Conservation (phyloP, 1,284 basidiomycete species). For the Trichosporon sp. region DNA sequence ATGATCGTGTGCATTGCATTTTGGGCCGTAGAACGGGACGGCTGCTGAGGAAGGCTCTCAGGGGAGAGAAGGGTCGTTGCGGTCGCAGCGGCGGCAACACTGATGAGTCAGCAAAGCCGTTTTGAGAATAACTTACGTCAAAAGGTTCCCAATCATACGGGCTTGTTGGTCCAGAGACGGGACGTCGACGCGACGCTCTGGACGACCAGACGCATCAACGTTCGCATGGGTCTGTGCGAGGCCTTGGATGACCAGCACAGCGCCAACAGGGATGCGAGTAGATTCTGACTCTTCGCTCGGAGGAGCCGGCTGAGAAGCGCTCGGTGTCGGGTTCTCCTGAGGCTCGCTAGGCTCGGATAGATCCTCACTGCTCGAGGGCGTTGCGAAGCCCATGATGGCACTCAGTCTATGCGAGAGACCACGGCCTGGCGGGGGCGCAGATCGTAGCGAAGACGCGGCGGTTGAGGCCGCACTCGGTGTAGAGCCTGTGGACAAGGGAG, state of each 20-base stretch:
- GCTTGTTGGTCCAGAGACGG: conserved; percentile 39
- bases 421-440: neutral
- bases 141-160: conserved; percentile 42
- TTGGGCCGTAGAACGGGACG: conserved; percentile 22
- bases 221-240: conserved; percentile 41
- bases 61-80: conserved; percentile 40
- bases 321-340: neutral
- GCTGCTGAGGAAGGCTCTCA: conserved; percentile 13
- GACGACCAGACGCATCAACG: conserved; percentile 7
- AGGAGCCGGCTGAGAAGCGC: neutral
- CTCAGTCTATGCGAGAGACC: conserved; percentile 15
- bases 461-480: neutral
- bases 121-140: conserved; percentile 33
- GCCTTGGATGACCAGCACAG: conserved; percentile 46
- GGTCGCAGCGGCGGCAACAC: conserved; percentile 44
- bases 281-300: neutral
- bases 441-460: neutral
- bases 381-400: conserved; percentile 21
- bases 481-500: neutral
- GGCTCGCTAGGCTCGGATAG: neutral
- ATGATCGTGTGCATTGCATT: conserved; percentile 37
- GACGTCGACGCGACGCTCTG: conserved; percentile 10
- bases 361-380: conserved; percentile 7
- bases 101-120: conserved; percentile 9
- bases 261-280: conserved; percentile 29